Conservation (phyloP, 305 asterid species). For the Fraxinus platypoda region DNA sequence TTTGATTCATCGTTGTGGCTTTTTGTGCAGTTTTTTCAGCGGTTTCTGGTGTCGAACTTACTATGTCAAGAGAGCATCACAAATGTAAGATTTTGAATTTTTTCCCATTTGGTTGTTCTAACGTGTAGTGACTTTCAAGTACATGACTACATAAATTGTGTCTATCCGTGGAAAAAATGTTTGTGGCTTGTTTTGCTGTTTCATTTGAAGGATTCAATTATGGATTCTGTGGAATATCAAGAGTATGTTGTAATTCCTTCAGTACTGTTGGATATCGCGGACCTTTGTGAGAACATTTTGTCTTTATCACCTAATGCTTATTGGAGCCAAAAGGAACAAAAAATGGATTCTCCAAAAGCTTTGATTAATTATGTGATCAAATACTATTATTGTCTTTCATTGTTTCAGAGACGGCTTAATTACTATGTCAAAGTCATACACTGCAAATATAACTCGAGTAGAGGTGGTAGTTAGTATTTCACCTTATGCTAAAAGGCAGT, state of each 20-base stretch:
- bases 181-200: background rate
- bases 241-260: background rate
- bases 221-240: background rate
- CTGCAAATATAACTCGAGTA: background rate
- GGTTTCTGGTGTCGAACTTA: slow-evolving; percentile 72
- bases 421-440: background rate
- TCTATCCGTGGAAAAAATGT: background rate
- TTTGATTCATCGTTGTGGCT: slow-evolving; percentile 18
- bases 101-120: background rate
- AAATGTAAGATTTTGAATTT: slow-evolving; percentile 46
- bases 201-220: background rate
- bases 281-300: background rate
- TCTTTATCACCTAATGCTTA: background rate
- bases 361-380: background rate
- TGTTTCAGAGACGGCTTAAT: background rate
- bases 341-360: background rate
- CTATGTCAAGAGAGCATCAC: slow-evolving; percentile 65
- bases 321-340: background rate
- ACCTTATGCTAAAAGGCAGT: background rate
- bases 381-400: background rate
- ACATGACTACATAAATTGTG: background rate
- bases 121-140: background rate
- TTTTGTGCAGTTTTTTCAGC: slow-evolving; percentile 69
- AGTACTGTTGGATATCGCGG: background rate
- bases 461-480: background rate